phyloP scores from a whole-genome alignment of 768 basidiomycete genomes.

The Podaxis rugospora region DNA sequence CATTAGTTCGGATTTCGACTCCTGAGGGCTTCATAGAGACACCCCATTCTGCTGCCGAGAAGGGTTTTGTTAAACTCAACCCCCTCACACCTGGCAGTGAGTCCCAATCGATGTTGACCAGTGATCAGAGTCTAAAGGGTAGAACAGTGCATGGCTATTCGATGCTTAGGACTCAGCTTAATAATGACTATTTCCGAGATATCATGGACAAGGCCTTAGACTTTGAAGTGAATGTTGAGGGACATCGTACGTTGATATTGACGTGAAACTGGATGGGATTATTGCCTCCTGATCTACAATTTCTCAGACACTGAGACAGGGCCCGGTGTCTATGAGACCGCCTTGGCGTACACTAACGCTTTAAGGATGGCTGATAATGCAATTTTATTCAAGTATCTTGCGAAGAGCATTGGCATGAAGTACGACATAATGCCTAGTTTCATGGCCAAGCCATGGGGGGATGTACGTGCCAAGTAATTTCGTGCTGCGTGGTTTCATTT shows the following conservation, averaged over 20 bases:
- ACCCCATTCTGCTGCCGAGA: conserved; percentile 66
- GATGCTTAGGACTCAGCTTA: conserved; percentile 83
- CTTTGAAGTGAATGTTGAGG: conserved; percentile 83
- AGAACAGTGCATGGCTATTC: conserved; percentile 93
- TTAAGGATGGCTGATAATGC: conserved; percentile 88
- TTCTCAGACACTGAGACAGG: conserved; percentile 85
- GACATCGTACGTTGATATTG: conserved; percentile 58
- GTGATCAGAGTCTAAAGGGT: background rate
- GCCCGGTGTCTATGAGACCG: conserved; percentile 84
- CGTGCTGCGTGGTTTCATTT: background rate
- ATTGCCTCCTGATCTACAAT: background rate
- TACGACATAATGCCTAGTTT: conserved; percentile 90
- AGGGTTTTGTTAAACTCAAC: conserved; percentile 69
- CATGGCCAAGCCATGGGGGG: conserved; percentile 97
- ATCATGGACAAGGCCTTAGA: conserved; percentile 70
- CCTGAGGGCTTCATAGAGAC: conserved; percentile 55
- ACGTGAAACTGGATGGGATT: background rate
- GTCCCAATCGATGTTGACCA: conserved; percentile 24
- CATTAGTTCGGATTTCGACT: background rate
- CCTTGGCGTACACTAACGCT: conserved; percentile 78
- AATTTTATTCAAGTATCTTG: conserved; percentile 85
- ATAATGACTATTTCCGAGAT: conserved; percentile 85
- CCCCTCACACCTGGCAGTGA: conserved; percentile 91
- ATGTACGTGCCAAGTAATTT: conserved; percentile 45
- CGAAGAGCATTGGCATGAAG: conserved; percentile 90